Evolutionary conservation across 148 eudicot species (phyloP).

Genomic region (Diospyros kaki): DNA sequence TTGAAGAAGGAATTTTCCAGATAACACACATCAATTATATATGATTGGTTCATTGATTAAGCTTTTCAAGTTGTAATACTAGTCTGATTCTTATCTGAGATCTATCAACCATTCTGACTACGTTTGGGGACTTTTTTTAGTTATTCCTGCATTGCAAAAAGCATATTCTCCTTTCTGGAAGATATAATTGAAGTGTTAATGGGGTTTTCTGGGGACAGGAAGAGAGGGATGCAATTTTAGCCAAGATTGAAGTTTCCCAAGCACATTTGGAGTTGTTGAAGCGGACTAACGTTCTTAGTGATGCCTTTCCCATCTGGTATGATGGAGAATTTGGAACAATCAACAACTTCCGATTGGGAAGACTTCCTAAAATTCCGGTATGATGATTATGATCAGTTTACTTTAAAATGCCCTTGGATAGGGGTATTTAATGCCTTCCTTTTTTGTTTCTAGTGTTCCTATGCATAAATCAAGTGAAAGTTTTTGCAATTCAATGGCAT

Average conservation of each 20-base stretch:
- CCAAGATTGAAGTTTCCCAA: slow-evolving; percentile 97
- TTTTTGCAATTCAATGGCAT: not conserved
- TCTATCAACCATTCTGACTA: not conserved
- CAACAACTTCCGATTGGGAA: slow-evolving; percentile 94
- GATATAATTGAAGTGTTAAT: slow-evolving; percentile 1
- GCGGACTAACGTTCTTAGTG: slow-evolving; percentile 87
- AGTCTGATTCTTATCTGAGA: not conserved
- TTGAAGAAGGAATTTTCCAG: not conserved
- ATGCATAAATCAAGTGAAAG: not conserved
- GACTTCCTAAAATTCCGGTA: slow-evolving; percentile 93
- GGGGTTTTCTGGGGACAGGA: slow-evolving; percentile 44
- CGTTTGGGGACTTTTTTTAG: not conserved
- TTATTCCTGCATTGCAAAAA: not conserved
- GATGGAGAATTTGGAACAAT: slow-evolving; percentile 98
- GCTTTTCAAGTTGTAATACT: not conserved
- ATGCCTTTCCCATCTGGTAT: slow-evolving; percentile 89
- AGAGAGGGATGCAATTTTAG: slow-evolving; percentile 88
- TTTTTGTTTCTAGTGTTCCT: not conserved
- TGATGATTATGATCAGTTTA: not conserved
- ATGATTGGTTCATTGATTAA: not conserved
- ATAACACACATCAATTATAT: not conserved
- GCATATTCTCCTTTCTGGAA: not conserved
- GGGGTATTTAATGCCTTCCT: not conserved
- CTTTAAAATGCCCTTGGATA: no score
- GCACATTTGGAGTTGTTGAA: slow-evolving; percentile 90